Evolutionary conservation across 2,329 filamentous ascomycete species (phyloP), one percentile per base, ranked within the genome.

Genomic region (Emergomyces pasteurianus): DNA sequence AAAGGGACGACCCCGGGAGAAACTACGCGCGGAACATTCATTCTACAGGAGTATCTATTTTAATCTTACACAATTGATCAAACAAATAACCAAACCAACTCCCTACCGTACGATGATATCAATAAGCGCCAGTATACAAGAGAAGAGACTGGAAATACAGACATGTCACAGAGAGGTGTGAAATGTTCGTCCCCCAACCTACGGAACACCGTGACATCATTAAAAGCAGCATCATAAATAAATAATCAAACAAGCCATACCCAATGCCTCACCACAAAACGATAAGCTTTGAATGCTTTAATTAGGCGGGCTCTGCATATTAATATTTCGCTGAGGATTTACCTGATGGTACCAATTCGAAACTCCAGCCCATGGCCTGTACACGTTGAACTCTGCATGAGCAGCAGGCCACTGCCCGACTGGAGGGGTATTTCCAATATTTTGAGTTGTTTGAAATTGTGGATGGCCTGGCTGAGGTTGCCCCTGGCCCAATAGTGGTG

Each of bases 321-420:
- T 26, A 10, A 46, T 34, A 31, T 31, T 57, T 10, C 55, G 26
- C 8, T 46, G 23, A 16, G 23, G 18, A 23, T 46, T 43, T 16
- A 46, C 40, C 55, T 57, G 55, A 16, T 57, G 55, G 28, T 57
- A 57, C 55, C 55, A 57, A 34, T 55, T 55, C 21, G 52, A 38
- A 55, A 26, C 52, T 6, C 52, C 34, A 7, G 31, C n/a, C 52
- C 52, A 55, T 40, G 34, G 31, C 6, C n/a, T 14, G 34, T 40
- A 26, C n/a, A 4, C 3, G 34, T 38, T 40, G 10, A 38, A 40
- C 34, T 38, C 31, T 10, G 31, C 9, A 8, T 55, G 34, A n/a
- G 18, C 50, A 53, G 28, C 28, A n/a, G 50, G 52, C 52, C 52
- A 55, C 34, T 55, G 52, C 31, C 34, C 31, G 4, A 7, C 21